Evolutionary conservation across 139 green algal species (phyloP), one percentile per base, ranked within the genome.

Genomic region (Klebsormidium nitens): DNA sequence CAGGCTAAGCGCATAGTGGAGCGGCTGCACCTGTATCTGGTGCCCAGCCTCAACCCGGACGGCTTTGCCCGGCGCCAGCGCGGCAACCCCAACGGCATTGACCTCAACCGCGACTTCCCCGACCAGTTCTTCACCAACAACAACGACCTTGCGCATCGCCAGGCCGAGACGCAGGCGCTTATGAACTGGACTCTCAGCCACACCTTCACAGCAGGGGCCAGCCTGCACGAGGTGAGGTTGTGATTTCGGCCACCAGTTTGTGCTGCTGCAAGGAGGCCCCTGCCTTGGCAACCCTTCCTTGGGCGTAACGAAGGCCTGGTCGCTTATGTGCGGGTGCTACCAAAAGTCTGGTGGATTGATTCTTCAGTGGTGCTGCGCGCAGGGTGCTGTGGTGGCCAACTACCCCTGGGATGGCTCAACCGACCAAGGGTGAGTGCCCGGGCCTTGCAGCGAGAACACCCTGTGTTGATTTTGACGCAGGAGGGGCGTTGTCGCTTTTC

Each of bases 51-150:
- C 48, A 97, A 97, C 75, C 91, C 91, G 5, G 91, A 97, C 70
- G 91, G 91, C 6, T 97, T 93, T 71, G 68, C 67, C 14, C 29
- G 36, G n/a, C 32, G 69, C 58, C 40, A 6, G 29, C n/a, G 76
- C 8, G 49, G n/a, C 36, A 84, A 86, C 78, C 42, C 58, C 5
- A 63, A 55, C 2, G 55, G 52, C 8, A 59, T 86, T 29, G 91
- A 97, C 75, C 76, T 97, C 31, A 97, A 97, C 69, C 83, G 91
- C 32, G 82, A 95, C 81, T 97, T 95, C 69, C 91, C 91, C 8
- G 91, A 97, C 76, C 79, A 73, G 42, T 59, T 81, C 26, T 14
- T n/a, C 17, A 52, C 44, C n/a, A 56, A 52, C 31, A 72, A 72
- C 47, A n/a, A n/a, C n/a, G 55, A 71, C 29, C 40, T 64, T 14